These are phyloP conservation scores for Dictyostelium discoideum DNA, from an alignment of 78 protist species.

Conservation along the genomic window DNA sequence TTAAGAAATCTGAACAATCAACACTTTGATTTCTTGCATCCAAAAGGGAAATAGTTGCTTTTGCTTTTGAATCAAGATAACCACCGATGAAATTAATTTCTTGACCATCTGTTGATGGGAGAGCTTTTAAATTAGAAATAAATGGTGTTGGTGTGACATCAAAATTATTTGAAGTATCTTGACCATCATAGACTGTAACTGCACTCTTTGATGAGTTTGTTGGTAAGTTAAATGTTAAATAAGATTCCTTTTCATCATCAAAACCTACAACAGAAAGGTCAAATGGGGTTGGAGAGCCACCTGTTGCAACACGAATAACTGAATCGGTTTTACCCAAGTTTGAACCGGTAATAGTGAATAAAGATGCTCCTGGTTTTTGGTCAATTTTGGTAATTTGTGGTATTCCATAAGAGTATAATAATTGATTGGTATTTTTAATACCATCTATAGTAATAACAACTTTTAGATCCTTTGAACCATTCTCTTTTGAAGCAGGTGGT, in stretches of 20 bases:
- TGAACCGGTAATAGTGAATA: not conserved
- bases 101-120: not conserved
- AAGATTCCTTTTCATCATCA: not conserved
- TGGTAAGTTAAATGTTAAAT: not conserved
- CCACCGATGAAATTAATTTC: not conserved
- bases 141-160: not conserved
- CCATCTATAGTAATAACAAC: not conserved
- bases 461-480: not conserved
- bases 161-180: not conserved
- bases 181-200: not conserved
- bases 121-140: not conserved
- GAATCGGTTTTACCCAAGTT: not conserved
- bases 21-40: not conserved
- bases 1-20: not conserved
- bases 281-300: not conserved
- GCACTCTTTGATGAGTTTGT: not conserved
- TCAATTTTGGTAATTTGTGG: not conserved
- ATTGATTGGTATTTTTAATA: not conserved
- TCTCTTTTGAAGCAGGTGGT: not conserved
- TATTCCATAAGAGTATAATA: not conserved
- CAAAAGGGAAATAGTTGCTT: not conserved
- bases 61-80: not conserved
- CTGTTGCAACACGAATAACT: not conserved
- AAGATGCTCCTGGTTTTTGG: not conserved
- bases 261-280: not conserved